Evolutionary conservation across 2,329 filamentous ascomycete species (phyloP), one percentile per base, ranked within the genome.

Genomic region (Penicillium concentricum): DNA sequence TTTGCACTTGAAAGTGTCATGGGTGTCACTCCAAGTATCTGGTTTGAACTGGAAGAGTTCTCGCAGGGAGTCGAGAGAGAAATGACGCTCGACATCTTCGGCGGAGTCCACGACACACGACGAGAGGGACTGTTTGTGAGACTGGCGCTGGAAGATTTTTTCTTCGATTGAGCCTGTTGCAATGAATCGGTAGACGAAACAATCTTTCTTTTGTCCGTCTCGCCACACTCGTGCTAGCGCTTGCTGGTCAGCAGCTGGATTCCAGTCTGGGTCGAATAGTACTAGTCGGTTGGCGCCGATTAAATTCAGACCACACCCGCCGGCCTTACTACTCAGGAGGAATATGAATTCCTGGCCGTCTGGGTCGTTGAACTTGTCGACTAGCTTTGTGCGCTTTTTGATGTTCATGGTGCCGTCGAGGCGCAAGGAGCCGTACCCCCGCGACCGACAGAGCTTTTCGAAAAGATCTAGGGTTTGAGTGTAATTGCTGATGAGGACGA

Each of bases 161-260:
- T 99, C 94, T 72, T 99, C 94, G 60, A 99, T 99, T 0, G 92
- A 97, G 4, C 94, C 94, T 0, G 95, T 97, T 0, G 92, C 90
- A 67, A 99, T 99, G 78, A 99, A 99, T n/a, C 94, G 90, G 74
- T 99, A 99, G 16, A 99, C 94, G 68, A 99, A 99, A 70, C 94
- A 99, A 70, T 99, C 94, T 72, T 99, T 99, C 82, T 95, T 97
- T 75, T 99, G 94, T 0, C 94, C 94, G 68, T 99, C 94, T 81
- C 94, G 90, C 94, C 94, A 99, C 20, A 99, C 94, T 79, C 94
- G 90, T 35, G 94, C 94, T 30, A 99, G 83, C 4, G 94, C 94
- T 77, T 99, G 94, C 74, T 99, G 94, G 70, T 99, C 94, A 0
- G 94, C 92, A 4, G 94, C 94, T 0, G 94, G 94, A 68, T 99